Base-by-base conservation (phyloP, 106 monocot species). In the Narthecium ossifragum region DNA sequence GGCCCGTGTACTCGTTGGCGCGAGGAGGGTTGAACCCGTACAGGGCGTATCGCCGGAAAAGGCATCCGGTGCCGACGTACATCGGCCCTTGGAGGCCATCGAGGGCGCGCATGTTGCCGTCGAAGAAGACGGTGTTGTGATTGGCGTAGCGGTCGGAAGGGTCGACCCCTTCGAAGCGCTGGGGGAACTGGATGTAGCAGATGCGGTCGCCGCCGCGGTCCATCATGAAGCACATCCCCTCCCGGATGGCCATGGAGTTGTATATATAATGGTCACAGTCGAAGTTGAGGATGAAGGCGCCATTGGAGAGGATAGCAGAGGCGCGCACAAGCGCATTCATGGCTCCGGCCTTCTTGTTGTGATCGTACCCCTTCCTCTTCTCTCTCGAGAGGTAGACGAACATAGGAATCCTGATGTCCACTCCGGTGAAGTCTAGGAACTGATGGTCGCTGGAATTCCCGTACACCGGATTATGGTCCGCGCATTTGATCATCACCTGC, bases 191-290 rank as follows among this genome's bases (percentile, higher is more conserved):
- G 46, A 90, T 67, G 75, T 90, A 94, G 65, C 90, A 94, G 27
- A 94, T 80, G 15, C 85, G 76, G 47, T 94, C 94, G 10, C 94
- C 94, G 31, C 89, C 90, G 11, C 89, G 80, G 62, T 94, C 94
- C 80, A 94, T 83, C 94, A 94, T 94, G 79, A 79, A 90, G 70
- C 94, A 94, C 89, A 94, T 89, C 1, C 89, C 94, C 50, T 94
- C 94, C 0, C 89, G 68, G 24, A 94, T 83, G 14, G 86, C 94
- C 32, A 68, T 29, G 1, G 67, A 78, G 69, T 94, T 94, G 73
- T 94, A 90, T 39, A 94, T 83, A 61, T 94, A 94, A 70, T 94
- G 94, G 51, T 94, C 94, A 57, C 94, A 94, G 62, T 94, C 94
- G 65, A 94, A 75, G 78, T 94, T 94, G 43, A 94, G 82, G 59